Percentiles rank a stretch among this genome's conserved stretches.
Conservation (phyloP, 2,329 filamentous ascomycete species). For the Clarireedia paspali region DNA sequence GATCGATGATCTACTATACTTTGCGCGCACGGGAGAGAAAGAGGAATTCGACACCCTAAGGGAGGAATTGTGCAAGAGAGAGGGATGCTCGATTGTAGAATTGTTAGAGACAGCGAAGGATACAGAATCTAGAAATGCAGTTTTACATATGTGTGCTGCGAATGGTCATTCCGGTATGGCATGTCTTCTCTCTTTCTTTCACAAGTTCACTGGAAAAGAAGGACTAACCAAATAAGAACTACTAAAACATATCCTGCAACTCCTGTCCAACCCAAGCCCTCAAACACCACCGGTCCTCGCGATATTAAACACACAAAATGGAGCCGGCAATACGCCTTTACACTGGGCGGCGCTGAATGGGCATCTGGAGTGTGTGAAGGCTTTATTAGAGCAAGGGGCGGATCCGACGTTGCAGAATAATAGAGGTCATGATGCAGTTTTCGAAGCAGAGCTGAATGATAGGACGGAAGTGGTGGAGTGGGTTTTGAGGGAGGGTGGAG, state of each 20-base stretch:
- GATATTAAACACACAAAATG: constrained; percentile 64
- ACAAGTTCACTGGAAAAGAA: no score
- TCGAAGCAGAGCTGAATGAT: constrained; percentile 63
- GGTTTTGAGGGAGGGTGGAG: constrained; percentile 33
- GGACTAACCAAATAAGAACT: neutral
- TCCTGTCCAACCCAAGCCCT: constrained; percentile 27
- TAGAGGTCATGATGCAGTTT: constrained; percentile 73
- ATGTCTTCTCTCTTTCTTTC: neutral
- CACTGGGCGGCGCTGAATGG: constrained; percentile 94
- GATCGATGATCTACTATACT: constrained; percentile 87
- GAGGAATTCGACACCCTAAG: constrained; percentile 57
- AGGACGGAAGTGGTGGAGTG: constrained; percentile 57
- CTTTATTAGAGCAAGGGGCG: constrained; percentile 68
- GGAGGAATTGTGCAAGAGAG: constrained; percentile 51
- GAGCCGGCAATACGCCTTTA: constrained; percentile 80
- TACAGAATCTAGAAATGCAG: constrained; percentile 66
- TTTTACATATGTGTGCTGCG: constrained; percentile 83
- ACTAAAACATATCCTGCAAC: constrained; percentile 36
- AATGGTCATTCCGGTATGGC: constrained; percentile 74
- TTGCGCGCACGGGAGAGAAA: constrained; percentile 70
- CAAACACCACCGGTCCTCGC: constrained; percentile 28
- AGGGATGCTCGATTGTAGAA: constrained; percentile 50
- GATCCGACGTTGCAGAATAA: constrained; percentile 73
- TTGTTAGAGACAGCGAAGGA: constrained; percentile 67
- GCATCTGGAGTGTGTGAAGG: constrained; percentile 71